These are phyloP conservation scores for Eleusine coracana DNA, from an alignment of 176 grass and related monocot genomes.

Conservation along the genomic window DNA sequence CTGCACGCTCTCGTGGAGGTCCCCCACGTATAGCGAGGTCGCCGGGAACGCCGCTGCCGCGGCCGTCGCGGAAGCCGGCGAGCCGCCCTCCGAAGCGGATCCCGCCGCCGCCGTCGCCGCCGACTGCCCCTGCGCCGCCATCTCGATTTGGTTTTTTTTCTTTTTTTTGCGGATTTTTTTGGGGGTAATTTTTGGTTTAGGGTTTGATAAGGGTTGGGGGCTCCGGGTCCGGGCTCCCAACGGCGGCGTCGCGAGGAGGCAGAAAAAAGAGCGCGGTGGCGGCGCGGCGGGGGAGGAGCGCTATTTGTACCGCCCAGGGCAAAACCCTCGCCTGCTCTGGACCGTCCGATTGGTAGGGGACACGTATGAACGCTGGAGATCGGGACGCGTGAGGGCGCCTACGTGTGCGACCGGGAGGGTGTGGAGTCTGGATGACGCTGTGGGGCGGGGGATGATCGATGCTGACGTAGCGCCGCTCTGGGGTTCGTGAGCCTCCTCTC, in stretches of 20 bases:
- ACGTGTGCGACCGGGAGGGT: slow-evolving; percentile 20
- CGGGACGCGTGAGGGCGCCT: neutral
- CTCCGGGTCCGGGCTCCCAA: slow-evolving; percentile 40
- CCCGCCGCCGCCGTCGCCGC: slow-evolving; percentile 26
- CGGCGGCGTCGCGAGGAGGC: slow-evolving; percentile 38
- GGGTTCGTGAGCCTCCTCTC: too few species aligned
- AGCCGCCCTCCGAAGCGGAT: slow-evolving; percentile 40
- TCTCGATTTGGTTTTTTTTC: slow-evolving; percentile 51
- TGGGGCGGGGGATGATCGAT: neutral
- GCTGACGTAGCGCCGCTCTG: neutral
- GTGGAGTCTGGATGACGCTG: neutral
- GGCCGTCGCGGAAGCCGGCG: slow-evolving; percentile 18
- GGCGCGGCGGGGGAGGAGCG: neutral
- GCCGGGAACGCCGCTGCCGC: slow-evolving; percentile 53
- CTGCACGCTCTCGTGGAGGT: slow-evolving; percentile 77
- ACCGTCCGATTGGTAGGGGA: slow-evolving; percentile 5
- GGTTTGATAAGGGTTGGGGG: slow-evolving; percentile 63
- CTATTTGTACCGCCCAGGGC: slow-evolving; percentile 40
- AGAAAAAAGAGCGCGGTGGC: neutral
- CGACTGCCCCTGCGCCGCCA: slow-evolving; percentile 46
- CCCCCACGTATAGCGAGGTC: slow-evolving; percentile 91
- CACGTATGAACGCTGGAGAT: neutral
- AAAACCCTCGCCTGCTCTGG: slow-evolving; percentile 25
- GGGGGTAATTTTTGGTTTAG: slow-evolving; percentile 52
- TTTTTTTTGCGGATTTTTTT: slow-evolving; percentile 60